Evolutionary conservation across 371 early-diverging fungal species (phyloP), one percentile per base, ranked within the genome.

Genomic region (Circinella minor): DNA sequence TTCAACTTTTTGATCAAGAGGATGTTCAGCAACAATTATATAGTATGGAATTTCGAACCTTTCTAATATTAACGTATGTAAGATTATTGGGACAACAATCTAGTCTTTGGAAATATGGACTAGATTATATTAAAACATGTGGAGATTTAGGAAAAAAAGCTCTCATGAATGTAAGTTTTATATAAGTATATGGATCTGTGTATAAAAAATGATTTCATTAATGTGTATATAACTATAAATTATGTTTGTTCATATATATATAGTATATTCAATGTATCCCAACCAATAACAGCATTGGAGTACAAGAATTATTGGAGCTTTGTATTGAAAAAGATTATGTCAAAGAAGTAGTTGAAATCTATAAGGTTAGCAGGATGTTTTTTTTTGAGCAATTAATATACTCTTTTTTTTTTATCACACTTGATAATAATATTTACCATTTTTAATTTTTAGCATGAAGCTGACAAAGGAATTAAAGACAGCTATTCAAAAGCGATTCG

Each of bases 241-340:
- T 2, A 13, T 54, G 15, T 5, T 54, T 3, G 1, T 54, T 15
- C 2, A 15, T 13, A 6, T 13, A n/a, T 54, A 54, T 18, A 15
- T 54, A 57, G 57, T 57, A 57, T n/a, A 57, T 57, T 14, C 20
- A 57, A 18, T 57, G 27, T 11, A 57, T 57, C 27, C 57, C 57
- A 27, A 34, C 0, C 57, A 57, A 57, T 6, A 18, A 34, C 6
- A 57, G 10, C 6, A 27, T 15, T 8, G 54, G n/a, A 34, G 14
- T 14, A 34, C 8, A 57, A 34, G 27, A 27, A 13, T n/a, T 57
- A 57, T 14, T 57, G 57, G 27, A 57, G 4, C 4, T 37, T 57
- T 57, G 57, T 34, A 57, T 57, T 5, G 57, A 57, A 10, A 20
- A 34, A 27, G 57, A 14, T 34, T 57, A 57, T 14, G 57, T 57